Base-by-base conservation (phyloP, 257 asterid genomes). In the Eucommia ulmoides region DNA sequence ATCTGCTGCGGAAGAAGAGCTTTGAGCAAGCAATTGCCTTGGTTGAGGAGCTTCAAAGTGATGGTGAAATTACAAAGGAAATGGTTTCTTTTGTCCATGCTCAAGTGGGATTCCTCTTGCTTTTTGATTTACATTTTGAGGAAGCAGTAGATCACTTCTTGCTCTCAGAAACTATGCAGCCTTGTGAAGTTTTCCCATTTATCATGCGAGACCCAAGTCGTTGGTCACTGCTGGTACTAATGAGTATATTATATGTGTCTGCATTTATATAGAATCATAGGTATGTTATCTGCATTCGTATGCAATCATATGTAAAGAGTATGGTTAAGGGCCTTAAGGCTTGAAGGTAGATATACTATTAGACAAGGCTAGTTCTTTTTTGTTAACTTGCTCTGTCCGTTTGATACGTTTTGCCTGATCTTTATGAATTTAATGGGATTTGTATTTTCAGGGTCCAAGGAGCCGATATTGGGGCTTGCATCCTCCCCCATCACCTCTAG, bases 381-480 rank as follows among this genome's bases (percentile, higher is more conserved):
- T 42, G 20, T 2, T 16, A 29, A 29, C 38, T 29, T 29, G 38
- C 20, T 42, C 19, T 42, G 19, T 42, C 9, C 19, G 15, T 16
- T 18, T 15, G 19, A 16, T 42, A 16, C 48, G 3, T 16, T 3
- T 42, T 35, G 0, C n/a, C n/a, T 35, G 16, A 10, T 35, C n/a
- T 35, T 8, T 29, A 10, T 35, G 26, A 14, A 24, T 24, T 41
- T 25, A 35, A 49, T 56, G 59, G 44, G 62, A 53, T 54, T 55
- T 61, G 22, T 50, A 52, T 51, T 68, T 70, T 33, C 80, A 91
- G 98, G 95, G 79, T 53, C 95, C 95, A 8, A 80, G 96, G 65
- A 86, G 86, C 46, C 75, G 98, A 24, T 91, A 91, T 66, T 91
- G 98, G 98, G 95, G 96, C 18, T 72, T 91, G 78, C 98, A 91